These are phyloP conservation scores for Russula vinacea DNA, from an alignment of 768 basidiomycete genomes.

Conservation along the genomic window DNA sequence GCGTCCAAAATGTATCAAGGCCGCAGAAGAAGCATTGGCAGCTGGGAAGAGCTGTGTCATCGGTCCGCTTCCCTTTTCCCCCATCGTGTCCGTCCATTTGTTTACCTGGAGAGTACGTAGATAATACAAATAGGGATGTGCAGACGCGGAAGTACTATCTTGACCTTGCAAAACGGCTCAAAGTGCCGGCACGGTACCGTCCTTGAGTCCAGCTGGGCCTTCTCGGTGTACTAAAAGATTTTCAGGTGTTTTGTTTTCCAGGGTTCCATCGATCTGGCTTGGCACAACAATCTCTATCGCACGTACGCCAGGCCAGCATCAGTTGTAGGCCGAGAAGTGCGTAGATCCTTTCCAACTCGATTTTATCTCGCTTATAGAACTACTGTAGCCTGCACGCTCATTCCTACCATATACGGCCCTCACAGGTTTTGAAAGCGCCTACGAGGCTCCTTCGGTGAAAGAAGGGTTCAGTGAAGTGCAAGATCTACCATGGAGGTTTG, in stretches of 20 bases:
- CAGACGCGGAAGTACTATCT: conserved; percentile 70
- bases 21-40: conserved; percentile 52
- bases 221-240: background rate
- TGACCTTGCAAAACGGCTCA: conserved; percentile 55
- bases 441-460: conserved; percentile 57
- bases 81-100: background rate
- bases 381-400: conserved; percentile 46
- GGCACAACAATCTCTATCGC: conserved; percentile 92
- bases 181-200: conserved; percentile 54
- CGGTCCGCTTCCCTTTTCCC: conserved; percentile 42
- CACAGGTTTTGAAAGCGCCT: conserved; percentile 52
- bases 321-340: conserved; percentile 43
- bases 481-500: conserved; percentile 75
- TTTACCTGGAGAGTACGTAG: conserved; percentile 40
- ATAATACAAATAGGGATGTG: conserved; percentile 87
- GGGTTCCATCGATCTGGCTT: conserved; percentile 75
- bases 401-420: conserved; percentile 61
- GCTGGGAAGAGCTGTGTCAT: conserved; percentile 69
- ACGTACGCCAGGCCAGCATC: conserved; percentile 58
- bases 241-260: conserved; percentile 74
- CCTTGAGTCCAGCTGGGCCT: background rate
- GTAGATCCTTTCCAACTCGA: conserved; percentile 21
- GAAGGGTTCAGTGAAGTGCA: conserved; percentile 82
- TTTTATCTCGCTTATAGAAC: conserved; percentile 13
- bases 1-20: conserved; percentile 71